Evolutionary conservation across 2,329 filamentous ascomycete species (phyloP), one percentile per base, ranked within the genome.

Genomic region (Xylaria sp.): DNA sequence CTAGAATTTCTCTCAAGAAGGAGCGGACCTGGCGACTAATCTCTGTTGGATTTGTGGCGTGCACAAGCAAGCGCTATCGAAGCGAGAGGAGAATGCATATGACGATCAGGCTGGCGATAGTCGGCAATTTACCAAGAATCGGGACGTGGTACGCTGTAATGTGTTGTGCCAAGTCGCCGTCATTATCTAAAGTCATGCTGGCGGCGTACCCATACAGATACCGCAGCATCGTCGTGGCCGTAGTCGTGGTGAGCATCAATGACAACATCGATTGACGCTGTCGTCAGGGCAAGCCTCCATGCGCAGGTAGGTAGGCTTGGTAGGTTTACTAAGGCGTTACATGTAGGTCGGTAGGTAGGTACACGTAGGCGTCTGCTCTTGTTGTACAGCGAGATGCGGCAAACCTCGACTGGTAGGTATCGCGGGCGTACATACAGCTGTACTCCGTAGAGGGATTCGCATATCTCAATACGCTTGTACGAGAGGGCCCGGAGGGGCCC

Each of bases 1-100:
- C 43, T 44, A 44, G 42, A 49, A 50, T 34, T 22, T 22, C 18
- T 20, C 29, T 43, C 39, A 16, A 20, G 39, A 48, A 45, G 39
- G 29, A 13, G n/a, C n/a, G n/a, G n/a, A n/a, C n/a, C n/a, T n/a
- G 29, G 29, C 29, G 3, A 13, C 11, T 34, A 34, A 34, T 34
- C 29, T 34, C 29, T 34, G 29, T 34, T 34, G 29, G 16, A 34
- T 34, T 34, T 34, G 29, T 34, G 29, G 29, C 29, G 29, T 34
- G 29, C 29, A 34, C 29, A 13, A 34, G 29, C 29, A 34, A 13
- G 16, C 16, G 4, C 11, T 34, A 3, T 7, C 6, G 29, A 13
- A 7, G 9, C 5, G 29, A 34, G 29, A 34, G 29, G 29, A 13
- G 29, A 34, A 34, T 34, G 29, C n/a, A 34, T 34, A 34, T 34